Conservation (phyloP, 306 rosid genomes). For the Inga leiocalycina region DNA sequence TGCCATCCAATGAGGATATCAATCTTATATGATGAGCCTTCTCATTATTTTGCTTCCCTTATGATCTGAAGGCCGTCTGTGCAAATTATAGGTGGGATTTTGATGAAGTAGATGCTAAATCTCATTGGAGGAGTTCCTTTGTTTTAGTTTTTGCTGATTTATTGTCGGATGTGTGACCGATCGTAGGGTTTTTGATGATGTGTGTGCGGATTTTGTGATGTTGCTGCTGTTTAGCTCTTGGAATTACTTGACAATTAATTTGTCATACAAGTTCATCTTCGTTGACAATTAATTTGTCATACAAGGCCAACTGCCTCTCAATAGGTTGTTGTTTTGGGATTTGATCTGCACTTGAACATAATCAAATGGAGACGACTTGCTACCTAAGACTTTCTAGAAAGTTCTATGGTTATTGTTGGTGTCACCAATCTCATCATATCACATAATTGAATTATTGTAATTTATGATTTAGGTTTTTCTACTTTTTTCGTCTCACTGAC, state of each 20-base stretch:
- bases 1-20: slow-evolving; percentile 53
- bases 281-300: neutral
- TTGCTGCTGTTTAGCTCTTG: slow-evolving; percentile 14
- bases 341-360: neutral
- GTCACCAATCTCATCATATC: neutral
- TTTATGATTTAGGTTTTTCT: slow-evolving; percentile 31
- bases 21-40: slow-evolving; percentile 49
- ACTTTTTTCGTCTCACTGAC: slow-evolving; percentile 44
- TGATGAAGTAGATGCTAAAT: slow-evolving; percentile 1
- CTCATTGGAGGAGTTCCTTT: slow-evolving; percentile 9
- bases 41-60: slow-evolving; percentile 36
- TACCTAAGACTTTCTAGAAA: neutral
- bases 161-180: neutral
- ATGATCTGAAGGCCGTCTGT: slow-evolving; percentile 7
- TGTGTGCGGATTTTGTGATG: slow-evolving; percentile 20
- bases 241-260: slow-evolving; percentile 10
- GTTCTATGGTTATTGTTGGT: neutral
- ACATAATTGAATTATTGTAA: slow-evolving; percentile 9
- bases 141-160: slow-evolving; percentile 8
- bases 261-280: no score
- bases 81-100: neutral
- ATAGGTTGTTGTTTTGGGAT: neutral
- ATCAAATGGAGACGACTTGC: neutral
- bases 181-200: slow-evolving; percentile 15
- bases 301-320: neutral